Evolutionary conservation across 1,284 basidiomycete genomes (phyloP).

Genomic region (Boletellus sp.): DNA sequence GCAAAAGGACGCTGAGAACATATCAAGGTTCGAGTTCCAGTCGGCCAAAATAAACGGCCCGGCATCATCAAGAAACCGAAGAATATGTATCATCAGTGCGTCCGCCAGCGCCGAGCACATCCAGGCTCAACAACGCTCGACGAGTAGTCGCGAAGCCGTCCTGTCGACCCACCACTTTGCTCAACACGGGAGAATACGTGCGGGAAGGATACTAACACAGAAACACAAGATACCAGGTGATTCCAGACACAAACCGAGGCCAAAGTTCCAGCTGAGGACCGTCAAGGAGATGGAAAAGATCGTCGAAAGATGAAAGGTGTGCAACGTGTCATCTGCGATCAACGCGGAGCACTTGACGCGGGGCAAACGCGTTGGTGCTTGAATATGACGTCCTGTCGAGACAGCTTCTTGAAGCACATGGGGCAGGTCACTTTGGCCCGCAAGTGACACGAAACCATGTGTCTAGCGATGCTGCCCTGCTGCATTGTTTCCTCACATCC

Average conservation of each 20-base stretch:
- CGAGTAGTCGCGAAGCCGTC: no score
- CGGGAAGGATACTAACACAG: no score
- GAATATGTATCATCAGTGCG: no score
- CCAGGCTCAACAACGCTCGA: no score
- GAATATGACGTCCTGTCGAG: slow-evolving; percentile 27
- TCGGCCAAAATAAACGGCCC: neutral
- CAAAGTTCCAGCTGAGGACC: neutral
- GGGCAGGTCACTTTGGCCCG: slow-evolving; percentile 30
- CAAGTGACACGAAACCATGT: slow-evolving; percentile 28
- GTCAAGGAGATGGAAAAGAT: neutral
- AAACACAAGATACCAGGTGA: neutral
- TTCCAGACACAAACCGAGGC: slow-evolving; percentile 1
- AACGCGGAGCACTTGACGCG: slow-evolving; percentile 16
- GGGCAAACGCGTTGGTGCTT: slow-evolving; percentile 29
- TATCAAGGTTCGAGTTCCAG: neutral
- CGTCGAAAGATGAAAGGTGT: neutral
- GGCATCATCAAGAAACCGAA: no score
- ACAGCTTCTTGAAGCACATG: slow-evolving; percentile 28
- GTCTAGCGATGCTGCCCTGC: slow-evolving; percentile 31
- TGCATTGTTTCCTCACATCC: slow-evolving; percentile 25
- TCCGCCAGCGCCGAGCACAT: no score
- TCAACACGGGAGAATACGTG: no score
- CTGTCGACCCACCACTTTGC: no score
- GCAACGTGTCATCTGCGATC: neutral
- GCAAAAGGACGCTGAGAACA: neutral